Evolutionary conservation across 805 yeast species (phyloP), one percentile per base, ranked within the genome.

Genomic region (Ascoidea tarda): DNA sequence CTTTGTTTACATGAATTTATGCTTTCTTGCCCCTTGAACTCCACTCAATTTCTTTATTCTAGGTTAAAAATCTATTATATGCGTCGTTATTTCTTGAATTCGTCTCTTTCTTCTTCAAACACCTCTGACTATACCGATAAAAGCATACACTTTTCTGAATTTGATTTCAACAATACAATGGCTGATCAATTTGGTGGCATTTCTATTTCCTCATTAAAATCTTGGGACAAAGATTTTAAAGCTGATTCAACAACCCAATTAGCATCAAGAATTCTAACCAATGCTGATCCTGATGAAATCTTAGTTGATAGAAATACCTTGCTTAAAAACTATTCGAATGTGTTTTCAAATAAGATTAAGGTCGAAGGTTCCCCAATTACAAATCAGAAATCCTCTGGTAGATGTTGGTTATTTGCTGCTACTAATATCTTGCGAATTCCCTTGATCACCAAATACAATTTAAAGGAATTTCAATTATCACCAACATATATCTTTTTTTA

Each of bases 321-420:
- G 33, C 51, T 55, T 33, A 51, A 49, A 31, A 54, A 51, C 31
- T 62, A 50, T 46, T 56, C 63, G 38, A 66, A 71, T 42, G 66
- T 70, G 6, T 77, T 74, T 69, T 71, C 69, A 61, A 59, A 66
- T 53, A 66, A 64, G 52, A 70, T 77, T 44, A 69, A 69, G 48
- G 67, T 68, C 4, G 81, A 78, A 59, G 84, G 82, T 4, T 60
- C 77, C 1, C 89, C 90, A 32, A 74, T 84, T 16, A 81, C 84
- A 52, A 81, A 83, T 67, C 96, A 87, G 70, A 76, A 77, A 60
- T 65, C 78, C 8, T 78, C 87, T 28, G 96, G 96, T 33, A 71
- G 95, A 60, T 87, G 96, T 67, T 87, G 96, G 96, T 74, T 87
- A 55, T 87, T 87, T 66, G 96, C 96, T 8, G 77, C 91, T 1